Evolutionary conservation across 1,284 basidiomycete species (phyloP).

Genomic region (Tilletia setariae): DNA sequence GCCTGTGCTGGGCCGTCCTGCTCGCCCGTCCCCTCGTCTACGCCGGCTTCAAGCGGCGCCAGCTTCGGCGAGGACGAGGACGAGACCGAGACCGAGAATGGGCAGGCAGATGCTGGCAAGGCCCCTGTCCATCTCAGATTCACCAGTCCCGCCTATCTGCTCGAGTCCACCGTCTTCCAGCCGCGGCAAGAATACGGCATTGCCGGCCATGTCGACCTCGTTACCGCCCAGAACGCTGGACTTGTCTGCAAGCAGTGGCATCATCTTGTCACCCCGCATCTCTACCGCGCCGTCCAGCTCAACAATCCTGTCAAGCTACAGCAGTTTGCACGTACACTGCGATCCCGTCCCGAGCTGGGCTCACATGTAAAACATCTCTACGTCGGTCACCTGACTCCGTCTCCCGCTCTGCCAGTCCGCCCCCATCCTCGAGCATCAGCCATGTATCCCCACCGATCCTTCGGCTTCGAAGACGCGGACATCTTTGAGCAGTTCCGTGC

Average conservation of each 20-base stretch:
- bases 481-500: background rate
- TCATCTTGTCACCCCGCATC: background rate
- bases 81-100: background rate
- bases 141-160: background rate
- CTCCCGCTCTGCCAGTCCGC: background rate
- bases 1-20: too few species aligned
- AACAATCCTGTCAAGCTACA: background rate
- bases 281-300: background rate
- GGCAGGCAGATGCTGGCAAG: background rate
- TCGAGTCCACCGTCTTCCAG: background rate
- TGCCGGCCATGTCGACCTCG: background rate
- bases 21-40: too few species aligned
- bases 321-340: background rate
- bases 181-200: background rate
- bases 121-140: background rate
- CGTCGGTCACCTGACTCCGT: background rate
- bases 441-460: background rate
- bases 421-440: background rate
- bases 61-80: background rate
- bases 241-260: background rate
- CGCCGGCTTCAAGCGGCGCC: too few species aligned
- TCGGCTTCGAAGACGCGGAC: constrained; percentile 1
- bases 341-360: background rate
- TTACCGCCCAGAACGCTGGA: background rate
- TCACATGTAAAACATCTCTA: background rate